Conservation (phyloP, 1,139 yeast genomes). For the Pichia sp. region DNA sequence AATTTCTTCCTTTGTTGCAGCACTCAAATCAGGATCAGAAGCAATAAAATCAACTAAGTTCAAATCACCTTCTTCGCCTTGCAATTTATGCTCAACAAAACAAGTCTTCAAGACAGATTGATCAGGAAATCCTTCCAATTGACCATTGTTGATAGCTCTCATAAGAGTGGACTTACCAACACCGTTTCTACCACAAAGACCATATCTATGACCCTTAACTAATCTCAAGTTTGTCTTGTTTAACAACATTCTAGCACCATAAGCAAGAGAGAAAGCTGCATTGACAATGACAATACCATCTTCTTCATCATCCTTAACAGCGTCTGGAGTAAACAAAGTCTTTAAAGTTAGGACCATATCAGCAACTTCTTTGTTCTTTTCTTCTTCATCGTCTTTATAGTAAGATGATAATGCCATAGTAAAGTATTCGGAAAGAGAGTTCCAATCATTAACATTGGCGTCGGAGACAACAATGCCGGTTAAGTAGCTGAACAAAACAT, state of each 20-base stretch:
- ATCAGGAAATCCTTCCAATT: constrained; percentile 95
- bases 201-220: constrained; percentile 93
- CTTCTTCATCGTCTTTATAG: constrained; percentile 35
- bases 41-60: constrained; percentile 86
- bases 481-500: constrained; percentile 46
- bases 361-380: constrained; percentile 38
- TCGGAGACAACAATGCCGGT: constrained; percentile 57
- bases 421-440: constrained; percentile 57
- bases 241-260: constrained; percentile 94
- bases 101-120: constrained; percentile 85
- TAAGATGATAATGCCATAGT: constrained; percentile 39
- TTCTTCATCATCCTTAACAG: constrained; percentile 48
- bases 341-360: constrained; percentile 54
- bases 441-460: constrained; percentile 91
- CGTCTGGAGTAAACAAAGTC: constrained; percentile 61
- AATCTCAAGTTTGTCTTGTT: constrained; percentile 87
- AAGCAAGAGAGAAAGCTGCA: constrained; percentile 91
- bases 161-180: constrained; percentile 97
- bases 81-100: constrained; percentile 94
- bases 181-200: constrained; percentile 98
- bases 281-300: constrained; percentile 89
- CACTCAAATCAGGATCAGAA: constrained; percentile 75
- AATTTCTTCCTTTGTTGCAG: constrained; percentile 64
- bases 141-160: constrained; percentile 97
- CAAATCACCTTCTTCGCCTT: constrained; percentile 91